A percentile compares a stretch with the other conserved stretches of the same genome.
phyloP scores from a whole-genome alignment of 768 basidiomycete genomes.

The Leccinum barrowsii region DNA sequence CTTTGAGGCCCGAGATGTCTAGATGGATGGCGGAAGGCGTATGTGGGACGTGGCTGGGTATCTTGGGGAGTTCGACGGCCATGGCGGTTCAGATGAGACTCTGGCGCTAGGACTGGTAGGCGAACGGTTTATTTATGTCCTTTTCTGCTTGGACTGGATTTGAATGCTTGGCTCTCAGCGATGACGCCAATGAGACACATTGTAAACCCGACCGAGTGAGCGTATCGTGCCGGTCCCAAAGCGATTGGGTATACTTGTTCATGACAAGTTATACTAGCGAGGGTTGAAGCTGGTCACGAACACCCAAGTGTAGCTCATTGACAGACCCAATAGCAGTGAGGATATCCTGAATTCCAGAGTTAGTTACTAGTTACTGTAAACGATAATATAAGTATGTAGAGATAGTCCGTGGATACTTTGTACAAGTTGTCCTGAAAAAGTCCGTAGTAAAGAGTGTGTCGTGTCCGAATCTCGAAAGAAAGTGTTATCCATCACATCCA shows the following conservation, averaged over 20 bases:
- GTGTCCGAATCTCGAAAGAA: not conserved
- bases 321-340: not conserved
- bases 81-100: not conserved
- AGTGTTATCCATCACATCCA: not conserved
- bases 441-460: not conserved
- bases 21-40: not conserved
- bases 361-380: not conserved
- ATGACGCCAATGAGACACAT: not conserved
- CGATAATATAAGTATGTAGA: not conserved
- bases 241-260: not conserved
- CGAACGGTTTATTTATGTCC: not conserved
- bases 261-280: not conserved
- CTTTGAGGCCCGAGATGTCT: not conserved
- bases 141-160: not conserved
- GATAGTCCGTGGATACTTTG: not conserved
- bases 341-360: not conserved
- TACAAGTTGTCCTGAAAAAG: not conserved
- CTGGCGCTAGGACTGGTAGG: not conserved
- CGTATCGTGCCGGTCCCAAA: not conserved
- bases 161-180: not conserved
- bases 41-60: not conserved
- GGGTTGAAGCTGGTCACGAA: not conserved
- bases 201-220: not conserved
- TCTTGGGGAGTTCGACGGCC: not conserved
- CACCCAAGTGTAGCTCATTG: no score